Conservation (phyloP, 2,329 filamentous ascomycete species). For the Emergomyces pasteurianus region DNA sequence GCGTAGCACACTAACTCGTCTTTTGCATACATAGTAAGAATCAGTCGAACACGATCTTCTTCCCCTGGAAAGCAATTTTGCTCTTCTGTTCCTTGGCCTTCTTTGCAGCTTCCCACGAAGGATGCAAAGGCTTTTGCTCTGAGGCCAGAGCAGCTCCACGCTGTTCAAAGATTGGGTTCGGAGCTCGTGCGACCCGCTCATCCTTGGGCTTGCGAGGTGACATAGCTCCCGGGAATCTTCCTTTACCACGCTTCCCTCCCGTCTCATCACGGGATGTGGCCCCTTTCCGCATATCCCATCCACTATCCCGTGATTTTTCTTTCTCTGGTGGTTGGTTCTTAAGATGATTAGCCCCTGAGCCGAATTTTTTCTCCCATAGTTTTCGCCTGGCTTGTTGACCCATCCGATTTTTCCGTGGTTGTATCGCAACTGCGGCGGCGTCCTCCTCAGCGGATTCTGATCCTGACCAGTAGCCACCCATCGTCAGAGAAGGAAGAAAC, state of each 20-base stretch:
- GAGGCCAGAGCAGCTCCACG: constrained; percentile 14
- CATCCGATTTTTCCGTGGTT: constrained; percentile 47
- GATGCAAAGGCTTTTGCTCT: constrained; percentile 46
- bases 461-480: constrained; percentile 52
- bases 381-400: constrained; percentile 51
- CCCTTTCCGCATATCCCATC: constrained; percentile 48
- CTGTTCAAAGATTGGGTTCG: background rate
- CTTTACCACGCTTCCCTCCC: constrained; percentile 16
- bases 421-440: constrained; percentile 20
- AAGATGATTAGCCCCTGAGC: constrained; percentile 46
- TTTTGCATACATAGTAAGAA: too few species aligned
- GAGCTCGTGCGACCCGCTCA: background rate
- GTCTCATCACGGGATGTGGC: constrained; percentile 29
- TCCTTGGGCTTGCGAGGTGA: background rate
- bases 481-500: constrained; percentile 50
- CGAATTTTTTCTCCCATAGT: constrained; percentile 52
- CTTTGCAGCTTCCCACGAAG: constrained; percentile 53
- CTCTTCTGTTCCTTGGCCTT: constrained; percentile 42
- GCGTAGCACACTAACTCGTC: too few species aligned
- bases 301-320: constrained; percentile 33
- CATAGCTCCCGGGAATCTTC: constrained; percentile 10
- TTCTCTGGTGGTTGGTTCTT: constrained; percentile 29
- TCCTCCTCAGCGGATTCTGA: constrained; percentile 45
- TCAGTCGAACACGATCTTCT: constrained; percentile 53
- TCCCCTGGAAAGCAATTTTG: constrained; percentile 43